phyloP scores from a whole-genome alignment of 257 asterid species.

The Striga asiatica region DNA sequence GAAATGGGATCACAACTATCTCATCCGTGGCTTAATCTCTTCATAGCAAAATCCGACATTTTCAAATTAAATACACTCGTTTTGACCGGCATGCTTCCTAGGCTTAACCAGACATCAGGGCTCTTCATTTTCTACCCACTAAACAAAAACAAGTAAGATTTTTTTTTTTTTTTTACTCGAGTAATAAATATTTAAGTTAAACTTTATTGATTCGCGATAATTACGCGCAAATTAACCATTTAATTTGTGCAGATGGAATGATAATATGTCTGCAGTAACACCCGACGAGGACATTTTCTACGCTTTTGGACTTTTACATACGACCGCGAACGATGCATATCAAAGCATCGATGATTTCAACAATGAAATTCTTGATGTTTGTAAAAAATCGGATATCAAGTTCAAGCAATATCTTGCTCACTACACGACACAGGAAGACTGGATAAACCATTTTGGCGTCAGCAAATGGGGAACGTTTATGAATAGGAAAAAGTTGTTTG shows the following conservation, averaged over 20 bases:
- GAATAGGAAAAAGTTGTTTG: conserved; percentile 23
- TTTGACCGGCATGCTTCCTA: conserved; percentile 37
- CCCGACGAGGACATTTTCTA: no score
- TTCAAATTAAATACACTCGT: conserved; percentile 48
- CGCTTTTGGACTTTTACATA: no score
- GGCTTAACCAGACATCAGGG: conserved; percentile 26
- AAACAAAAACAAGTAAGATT: conserved; percentile 29
- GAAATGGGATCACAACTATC: conserved; percentile 26
- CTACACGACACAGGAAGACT: conserved; percentile 17
- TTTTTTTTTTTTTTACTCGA: conserved; percentile 3
- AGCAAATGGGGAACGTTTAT: conserved; percentile 26
- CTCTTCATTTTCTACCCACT: conserved; percentile 58
- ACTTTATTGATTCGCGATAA: not conserved
- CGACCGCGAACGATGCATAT: no score
- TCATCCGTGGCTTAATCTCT: conserved; percentile 81
- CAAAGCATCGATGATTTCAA: no score
- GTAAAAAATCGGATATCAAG: conserved; percentile 11
- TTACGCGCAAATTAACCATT: no score
- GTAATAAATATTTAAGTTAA: not conserved
- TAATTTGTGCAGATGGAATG: no score
- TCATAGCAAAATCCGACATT: conserved; percentile 57
- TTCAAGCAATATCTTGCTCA: conserved; percentile 31
- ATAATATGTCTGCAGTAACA: no score
- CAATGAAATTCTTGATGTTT: no score
- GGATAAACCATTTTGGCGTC: conserved; percentile 30